Evolutionary conservation across 2,329 filamentous ascomycete genomes (phyloP).

Genomic region (Cyphellophora europaea): DNA sequence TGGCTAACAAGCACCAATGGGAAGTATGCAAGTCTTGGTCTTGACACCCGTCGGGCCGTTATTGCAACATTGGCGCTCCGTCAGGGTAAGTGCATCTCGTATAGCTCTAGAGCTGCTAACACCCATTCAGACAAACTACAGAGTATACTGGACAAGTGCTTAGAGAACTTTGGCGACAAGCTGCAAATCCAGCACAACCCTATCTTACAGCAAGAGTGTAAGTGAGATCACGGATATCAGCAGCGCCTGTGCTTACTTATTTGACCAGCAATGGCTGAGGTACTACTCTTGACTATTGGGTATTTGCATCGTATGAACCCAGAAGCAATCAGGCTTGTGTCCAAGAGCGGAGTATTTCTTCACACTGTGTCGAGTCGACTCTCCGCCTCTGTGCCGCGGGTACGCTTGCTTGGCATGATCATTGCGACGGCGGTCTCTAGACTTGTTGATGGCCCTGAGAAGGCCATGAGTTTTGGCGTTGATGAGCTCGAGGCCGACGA

Average conservation of each 20-base stretch:
- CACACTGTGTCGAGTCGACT: slow-evolving; percentile 78
- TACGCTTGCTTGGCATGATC: slow-evolving; percentile 78
- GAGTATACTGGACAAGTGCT: slow-evolving; percentile 54
- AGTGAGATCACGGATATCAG: slow-evolving; percentile 14
- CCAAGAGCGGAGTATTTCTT: slow-evolving; percentile 65
- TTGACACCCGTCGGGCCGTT: slow-evolving; percentile 59
- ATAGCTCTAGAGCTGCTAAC: slow-evolving; percentile 5
- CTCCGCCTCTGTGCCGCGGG: slow-evolving; percentile 61
- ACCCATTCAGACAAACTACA: slow-evolving; percentile 39
- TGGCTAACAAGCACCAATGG: slow-evolving; percentile 60
- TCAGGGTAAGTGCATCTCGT: slow-evolving; percentile 29
- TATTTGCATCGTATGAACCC: slow-evolving; percentile 61
- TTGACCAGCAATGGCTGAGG: slow-evolving; percentile 58
- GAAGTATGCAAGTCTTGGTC: slow-evolving; percentile 53
- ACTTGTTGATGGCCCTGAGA: slow-evolving; percentile 57
- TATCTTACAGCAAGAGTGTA: slow-evolving; percentile 81
- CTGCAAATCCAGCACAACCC: slow-evolving; percentile 80
- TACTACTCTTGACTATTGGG: slow-evolving; percentile 66
- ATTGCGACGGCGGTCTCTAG: slow-evolving; percentile 65
- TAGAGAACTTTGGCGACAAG: slow-evolving; percentile 72
- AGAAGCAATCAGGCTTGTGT: slow-evolving; percentile 57
- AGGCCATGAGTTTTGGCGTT: slow-evolving; percentile 71
- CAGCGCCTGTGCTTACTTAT: slow-evolving; percentile 18
- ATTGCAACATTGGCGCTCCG: slow-evolving; percentile 48
- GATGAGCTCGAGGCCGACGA: slow-evolving; percentile 68